phyloP scores from a whole-genome alignment of 2,329 filamentous ascomycete genomes.

The Pseudogymnoascus sp. region DNA sequence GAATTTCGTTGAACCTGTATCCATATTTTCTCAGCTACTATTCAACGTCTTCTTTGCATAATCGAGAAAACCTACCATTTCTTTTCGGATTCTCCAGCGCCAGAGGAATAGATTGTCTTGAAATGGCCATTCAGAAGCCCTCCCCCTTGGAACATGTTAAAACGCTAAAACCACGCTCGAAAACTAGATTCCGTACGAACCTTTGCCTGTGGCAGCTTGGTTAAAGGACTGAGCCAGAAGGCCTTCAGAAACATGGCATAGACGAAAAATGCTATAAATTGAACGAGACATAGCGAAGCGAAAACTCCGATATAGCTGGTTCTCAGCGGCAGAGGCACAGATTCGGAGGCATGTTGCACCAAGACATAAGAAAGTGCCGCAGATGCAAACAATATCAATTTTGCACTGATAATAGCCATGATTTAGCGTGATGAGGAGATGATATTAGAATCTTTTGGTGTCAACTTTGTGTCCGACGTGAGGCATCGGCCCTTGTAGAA shows the following conservation, averaged over 20 bases:
- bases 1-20: slow-evolving; percentile 46
- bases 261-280: slow-evolving; percentile 27
- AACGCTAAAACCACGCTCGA: background rate
- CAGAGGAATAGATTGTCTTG: slow-evolving; percentile 28
- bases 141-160: slow-evolving; percentile 23
- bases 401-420: too few relatives aligned
- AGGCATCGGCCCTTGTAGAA: too few relatives aligned
- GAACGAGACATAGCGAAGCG: slow-evolving; percentile 31
- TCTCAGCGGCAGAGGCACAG: too few relatives aligned
- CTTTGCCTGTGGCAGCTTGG: slow-evolving; percentile 44
- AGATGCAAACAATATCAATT: too few relatives aligned
- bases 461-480: too few relatives aligned
- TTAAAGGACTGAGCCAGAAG: slow-evolving; percentile 43
- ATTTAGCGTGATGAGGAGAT: too few relatives aligned
- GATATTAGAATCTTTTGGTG: too few relatives aligned
- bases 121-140: slow-evolving; percentile 39
- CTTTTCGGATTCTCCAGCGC: slow-evolving; percentile 31
- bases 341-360: too few relatives aligned
- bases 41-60: too few relatives aligned
- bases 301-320: slow-evolving; percentile 30
- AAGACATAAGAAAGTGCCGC: too few relatives aligned
- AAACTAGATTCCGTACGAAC: slow-evolving; percentile 29
- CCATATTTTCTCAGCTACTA: background rate
- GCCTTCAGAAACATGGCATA: slow-evolving; percentile 47
- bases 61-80: slow-evolving; percentile 26